phyloP scores from a whole-genome alignment of 2,329 filamentous ascomycete genomes.

The Calonectria fujianensis region DNA sequence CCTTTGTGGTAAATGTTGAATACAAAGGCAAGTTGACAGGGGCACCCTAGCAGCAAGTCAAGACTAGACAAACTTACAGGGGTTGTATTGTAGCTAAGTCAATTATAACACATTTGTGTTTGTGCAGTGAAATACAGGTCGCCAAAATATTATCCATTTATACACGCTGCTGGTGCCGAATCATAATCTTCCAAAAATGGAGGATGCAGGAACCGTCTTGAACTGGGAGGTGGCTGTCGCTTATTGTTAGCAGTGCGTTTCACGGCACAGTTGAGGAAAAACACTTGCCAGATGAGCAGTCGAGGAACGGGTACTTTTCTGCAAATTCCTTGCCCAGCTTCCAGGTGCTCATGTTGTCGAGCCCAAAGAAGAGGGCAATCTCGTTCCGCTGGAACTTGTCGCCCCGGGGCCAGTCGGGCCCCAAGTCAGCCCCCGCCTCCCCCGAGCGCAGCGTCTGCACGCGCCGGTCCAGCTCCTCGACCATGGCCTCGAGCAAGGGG shows the following conservation, averaged over 20 bases:
- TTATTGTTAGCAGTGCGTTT: neutral
- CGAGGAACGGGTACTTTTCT: neutral
- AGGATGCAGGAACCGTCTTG: conserved; percentile 1
- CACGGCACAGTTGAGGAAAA: too few species aligned
- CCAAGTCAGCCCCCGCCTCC: neutral
- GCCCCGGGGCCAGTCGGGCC: neutral
- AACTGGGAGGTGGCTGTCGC: neutral
- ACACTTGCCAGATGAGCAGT: conserved; percentile 10
- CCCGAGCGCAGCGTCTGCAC: conserved; percentile 2
- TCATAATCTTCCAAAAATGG: neutral
- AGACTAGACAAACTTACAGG: too few species aligned
- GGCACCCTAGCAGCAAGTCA: too few species aligned
- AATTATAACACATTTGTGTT: neutral
- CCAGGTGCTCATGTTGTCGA: conserved; percentile 10
- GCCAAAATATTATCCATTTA: neutral
- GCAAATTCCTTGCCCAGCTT: conserved; percentile 19
- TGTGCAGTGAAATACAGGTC: neutral
- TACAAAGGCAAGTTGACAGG: too few species aligned
- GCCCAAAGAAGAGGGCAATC: neutral
- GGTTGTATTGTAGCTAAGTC: too few species aligned
- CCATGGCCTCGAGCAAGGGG: neutral
- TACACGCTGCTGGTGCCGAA: neutral
- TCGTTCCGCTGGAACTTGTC: conserved; percentile 16
- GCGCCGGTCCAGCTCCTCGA: neutral
- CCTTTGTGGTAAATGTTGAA: too few species aligned